Percentiles rank a stretch among this genome's conserved stretches.
Conservation (phyloP, 164 flowering plant species). For the Tinospora cordifolia region DNA sequence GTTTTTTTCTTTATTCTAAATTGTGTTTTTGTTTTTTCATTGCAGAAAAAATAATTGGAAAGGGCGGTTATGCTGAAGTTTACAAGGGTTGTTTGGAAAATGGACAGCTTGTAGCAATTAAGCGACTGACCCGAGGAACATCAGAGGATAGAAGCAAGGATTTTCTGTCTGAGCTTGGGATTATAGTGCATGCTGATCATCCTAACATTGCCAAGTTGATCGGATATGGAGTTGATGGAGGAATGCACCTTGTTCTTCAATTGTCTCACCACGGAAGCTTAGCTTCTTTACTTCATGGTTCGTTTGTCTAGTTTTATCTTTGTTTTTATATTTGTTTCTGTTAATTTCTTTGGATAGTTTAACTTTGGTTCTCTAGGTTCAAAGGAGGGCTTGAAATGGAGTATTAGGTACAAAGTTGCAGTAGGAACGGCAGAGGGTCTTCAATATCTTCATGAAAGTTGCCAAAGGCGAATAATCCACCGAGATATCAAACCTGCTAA, state of each 20-base stretch:
- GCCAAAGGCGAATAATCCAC: constrained; percentile 86
- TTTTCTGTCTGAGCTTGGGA: constrained; percentile 84
- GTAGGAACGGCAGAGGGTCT: constrained; percentile 80
- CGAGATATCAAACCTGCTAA: constrained; percentile 89
- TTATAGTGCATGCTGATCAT: constrained; percentile 85
- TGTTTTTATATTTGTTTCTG: neutral
- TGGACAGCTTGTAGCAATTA: constrained; percentile 67
- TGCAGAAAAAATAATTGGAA: constrained; percentile 72
- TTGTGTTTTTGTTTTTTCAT: neutral
- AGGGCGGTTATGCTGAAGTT: constrained; percentile 93
- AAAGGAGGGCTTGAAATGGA: constrained; percentile 54
- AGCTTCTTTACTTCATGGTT: constrained; percentile 67
- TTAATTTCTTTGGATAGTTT: neutral
- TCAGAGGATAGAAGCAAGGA: constrained; percentile 65
- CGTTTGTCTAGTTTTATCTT: constrained; percentile 14
- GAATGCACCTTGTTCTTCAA: constrained; percentile 85
- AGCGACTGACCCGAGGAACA: constrained; percentile 60
- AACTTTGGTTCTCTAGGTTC: constrained; percentile 31
- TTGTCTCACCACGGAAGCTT: constrained; percentile 87
- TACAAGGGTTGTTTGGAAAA: constrained; percentile 65
- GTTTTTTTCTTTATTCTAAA: constrained; percentile 1
- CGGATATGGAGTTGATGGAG: constrained; percentile 92
- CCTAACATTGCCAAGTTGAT: constrained; percentile 76
- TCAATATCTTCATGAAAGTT: constrained; percentile 77
- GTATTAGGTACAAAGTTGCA: constrained; percentile 59